Evolutionary conservation across 148 eudicot species (phyloP).

Genomic region (Camellia japonica): DNA sequence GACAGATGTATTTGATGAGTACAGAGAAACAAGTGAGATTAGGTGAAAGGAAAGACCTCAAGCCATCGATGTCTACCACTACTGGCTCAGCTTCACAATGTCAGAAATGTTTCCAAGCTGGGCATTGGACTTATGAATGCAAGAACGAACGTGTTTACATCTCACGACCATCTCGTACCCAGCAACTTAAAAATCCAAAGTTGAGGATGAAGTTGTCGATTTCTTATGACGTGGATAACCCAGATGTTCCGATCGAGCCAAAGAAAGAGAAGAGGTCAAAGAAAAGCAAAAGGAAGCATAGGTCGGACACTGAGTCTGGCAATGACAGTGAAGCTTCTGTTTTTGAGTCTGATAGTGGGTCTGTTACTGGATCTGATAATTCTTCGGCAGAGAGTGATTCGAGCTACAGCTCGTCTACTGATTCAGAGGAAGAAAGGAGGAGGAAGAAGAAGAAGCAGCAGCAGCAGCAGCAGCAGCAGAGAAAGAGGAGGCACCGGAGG

Average conservation of each 20-base stretch:
- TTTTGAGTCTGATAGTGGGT: slow-evolving; percentile 62
- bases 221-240: slow-evolving; percentile 60
- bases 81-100: slow-evolving; percentile 57
- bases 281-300: slow-evolving; percentile 72
- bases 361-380: slow-evolving; percentile 56
- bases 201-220: slow-evolving; percentile 53
- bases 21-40: slow-evolving; percentile 84
- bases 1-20: slow-evolving; percentile 97
- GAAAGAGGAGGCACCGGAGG: slow-evolving; percentile 52
- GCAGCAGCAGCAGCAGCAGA: slow-evolving; percentile 19
- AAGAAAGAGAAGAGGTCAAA: slow-evolving; percentile 44
- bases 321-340: slow-evolving; percentile 74
- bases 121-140: slow-evolving; percentile 98
- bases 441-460: slow-evolving; percentile 46
- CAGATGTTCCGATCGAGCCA: slow-evolving; percentile 42
- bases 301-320: slow-evolving; percentile 55
- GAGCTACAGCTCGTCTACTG: slow-evolving; percentile 64
- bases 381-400: slow-evolving; percentile 69
- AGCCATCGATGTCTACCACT: slow-evolving; percentile 33
- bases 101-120: slow-evolving; percentile 84
- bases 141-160: slow-evolving; percentile 93
- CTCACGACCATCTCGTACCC: slow-evolving; percentile 81
- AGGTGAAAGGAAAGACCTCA: slow-evolving; percentile 78
- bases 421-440: slow-evolving; percentile 74
- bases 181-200: slow-evolving; percentile 82